Percentiles rank a stretch among this genome's conserved stretches.
Evolutionary conservation across 129 eudicot species (phyloP).

Genomic region (Flaveria robusta): DNA sequence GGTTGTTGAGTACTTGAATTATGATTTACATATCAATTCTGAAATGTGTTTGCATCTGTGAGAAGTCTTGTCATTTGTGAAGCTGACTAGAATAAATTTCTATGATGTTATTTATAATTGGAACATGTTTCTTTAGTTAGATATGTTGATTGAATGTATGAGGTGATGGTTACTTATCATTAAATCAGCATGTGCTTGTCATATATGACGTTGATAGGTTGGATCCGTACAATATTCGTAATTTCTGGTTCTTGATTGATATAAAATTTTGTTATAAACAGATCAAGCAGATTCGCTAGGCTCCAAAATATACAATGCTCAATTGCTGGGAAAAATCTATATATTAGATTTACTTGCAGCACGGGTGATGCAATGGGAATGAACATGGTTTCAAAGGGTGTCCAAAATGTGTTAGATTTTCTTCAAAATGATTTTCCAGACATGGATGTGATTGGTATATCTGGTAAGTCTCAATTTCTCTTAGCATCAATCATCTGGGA

Average conservation of each 20-base stretch:
- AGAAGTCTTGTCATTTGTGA: background rate
- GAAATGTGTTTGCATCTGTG: background rate
- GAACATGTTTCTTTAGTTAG: background rate
- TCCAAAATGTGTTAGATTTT: conserved; percentile 72
- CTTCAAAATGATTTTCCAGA: conserved; percentile 70
- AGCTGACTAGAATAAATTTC: background rate
- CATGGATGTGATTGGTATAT: conserved; percentile 81
- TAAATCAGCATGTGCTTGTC: conserved; percentile 20
- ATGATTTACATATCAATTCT: background rate
- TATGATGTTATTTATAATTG: background rate
- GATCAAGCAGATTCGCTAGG: conserved; percentile 79
- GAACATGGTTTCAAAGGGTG: conserved; percentile 91
- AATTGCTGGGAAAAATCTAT: conserved; percentile 72
- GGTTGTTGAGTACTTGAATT: background rate
- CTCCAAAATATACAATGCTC: conserved; percentile 60
- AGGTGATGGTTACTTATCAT: conserved; percentile 21
- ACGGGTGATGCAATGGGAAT: conserved; percentile 91
- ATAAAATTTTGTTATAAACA: conserved; percentile 27
- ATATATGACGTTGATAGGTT: conserved; percentile 28
- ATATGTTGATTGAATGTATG: conserved; percentile 4
- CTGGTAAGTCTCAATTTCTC: conserved; percentile 47
- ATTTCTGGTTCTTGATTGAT: conserved; percentile 14
- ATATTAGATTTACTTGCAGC: conserved; percentile 72
- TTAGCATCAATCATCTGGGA: background rate
- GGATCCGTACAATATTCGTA: background rate